Conservation (phyloP, 306 rosid species). For the Ormosia semicastrata region DNA sequence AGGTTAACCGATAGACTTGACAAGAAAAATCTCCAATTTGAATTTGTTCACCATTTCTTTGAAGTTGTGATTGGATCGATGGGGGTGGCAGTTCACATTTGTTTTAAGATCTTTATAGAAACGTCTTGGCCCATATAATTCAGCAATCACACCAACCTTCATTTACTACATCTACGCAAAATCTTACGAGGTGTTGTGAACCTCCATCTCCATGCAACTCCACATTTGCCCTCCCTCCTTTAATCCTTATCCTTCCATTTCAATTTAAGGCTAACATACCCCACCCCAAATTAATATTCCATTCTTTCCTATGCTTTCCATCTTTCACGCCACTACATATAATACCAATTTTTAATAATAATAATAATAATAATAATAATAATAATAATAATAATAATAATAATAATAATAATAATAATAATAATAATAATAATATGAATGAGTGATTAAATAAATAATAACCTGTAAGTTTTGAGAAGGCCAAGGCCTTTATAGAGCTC, state of each 20-base stretch:
- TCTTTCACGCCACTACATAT: neutral
- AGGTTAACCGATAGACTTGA: neutral
- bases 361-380: too few relatives aligned
- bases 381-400: neutral
- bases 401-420: neutral
- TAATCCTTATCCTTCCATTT: neutral
- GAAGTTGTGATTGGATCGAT: neutral
- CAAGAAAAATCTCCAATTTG: neutral
- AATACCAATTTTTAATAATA: neutral
- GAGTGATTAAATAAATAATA: neutral
- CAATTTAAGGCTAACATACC: neutral
- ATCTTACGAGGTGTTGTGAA: neutral
- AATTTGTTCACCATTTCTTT: neutral
- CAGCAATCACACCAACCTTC: conserved; percentile 1
- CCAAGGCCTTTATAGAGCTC: conserved; percentile 84
- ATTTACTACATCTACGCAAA: neutral
- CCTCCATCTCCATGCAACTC: conserved; percentile 28
- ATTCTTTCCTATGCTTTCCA: neutral
- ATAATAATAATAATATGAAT: neutral
- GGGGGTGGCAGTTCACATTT: neutral
- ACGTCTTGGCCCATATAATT: conserved; percentile 6
- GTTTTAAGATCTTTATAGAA: neutral
- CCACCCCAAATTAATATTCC: neutral
- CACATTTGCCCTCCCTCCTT: neutral
- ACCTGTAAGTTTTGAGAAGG: conserved; percentile 86